Percentiles rank a stretch among this genome's conserved stretches.
These are phyloP conservation scores for Colletotrichum karsti DNA, from an alignment of 2,329 filamentous ascomycete species.

Conservation along the genomic window DNA sequence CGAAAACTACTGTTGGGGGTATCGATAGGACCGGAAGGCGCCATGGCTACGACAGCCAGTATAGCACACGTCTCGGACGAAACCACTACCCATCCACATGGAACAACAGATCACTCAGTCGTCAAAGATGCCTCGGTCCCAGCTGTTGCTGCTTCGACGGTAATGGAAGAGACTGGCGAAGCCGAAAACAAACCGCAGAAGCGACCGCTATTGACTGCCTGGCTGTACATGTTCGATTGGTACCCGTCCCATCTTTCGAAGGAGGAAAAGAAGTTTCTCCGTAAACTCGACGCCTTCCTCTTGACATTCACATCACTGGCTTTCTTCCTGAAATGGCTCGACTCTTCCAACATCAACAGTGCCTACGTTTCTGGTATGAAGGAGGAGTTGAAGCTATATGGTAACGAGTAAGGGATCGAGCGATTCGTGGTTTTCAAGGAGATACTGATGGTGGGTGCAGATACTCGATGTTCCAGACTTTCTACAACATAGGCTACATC, in stretches of 20 bases:
- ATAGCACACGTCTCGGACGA: neutral
- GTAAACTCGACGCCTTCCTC: slow-evolving; percentile 34
- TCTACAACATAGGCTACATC: slow-evolving; percentile 30
- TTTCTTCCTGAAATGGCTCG: slow-evolving; percentile 35
- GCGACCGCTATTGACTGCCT: slow-evolving; percentile 27
- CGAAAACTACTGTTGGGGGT: no score
- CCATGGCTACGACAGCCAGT: neutral
- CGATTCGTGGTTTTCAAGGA: neutral
- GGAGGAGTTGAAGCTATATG: slow-evolving; percentile 41
- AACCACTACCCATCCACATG: neutral
- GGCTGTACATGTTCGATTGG: slow-evolving; percentile 37
- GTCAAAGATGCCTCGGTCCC: slow-evolving; percentile 13
- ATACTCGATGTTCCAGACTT: slow-evolving; percentile 26
- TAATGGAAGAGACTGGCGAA: slow-evolving; percentile 55
- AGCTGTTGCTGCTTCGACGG: slow-evolving; percentile 52
- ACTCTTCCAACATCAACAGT: slow-evolving; percentile 45
- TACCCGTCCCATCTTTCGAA: slow-evolving; percentile 33
- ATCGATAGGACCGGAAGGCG: no score
- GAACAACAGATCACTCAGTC: neutral
- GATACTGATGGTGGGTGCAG: neutral
- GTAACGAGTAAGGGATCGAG: slow-evolving; percentile 36
- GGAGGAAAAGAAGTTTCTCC: slow-evolving; percentile 30
- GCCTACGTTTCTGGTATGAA: slow-evolving; percentile 51
- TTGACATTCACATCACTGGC: slow-evolving; percentile 30
- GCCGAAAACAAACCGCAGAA: slow-evolving; percentile 22